Base-by-base conservation (phyloP, 176 grass and related monocot species). In the Leersia perrieri region DNA sequence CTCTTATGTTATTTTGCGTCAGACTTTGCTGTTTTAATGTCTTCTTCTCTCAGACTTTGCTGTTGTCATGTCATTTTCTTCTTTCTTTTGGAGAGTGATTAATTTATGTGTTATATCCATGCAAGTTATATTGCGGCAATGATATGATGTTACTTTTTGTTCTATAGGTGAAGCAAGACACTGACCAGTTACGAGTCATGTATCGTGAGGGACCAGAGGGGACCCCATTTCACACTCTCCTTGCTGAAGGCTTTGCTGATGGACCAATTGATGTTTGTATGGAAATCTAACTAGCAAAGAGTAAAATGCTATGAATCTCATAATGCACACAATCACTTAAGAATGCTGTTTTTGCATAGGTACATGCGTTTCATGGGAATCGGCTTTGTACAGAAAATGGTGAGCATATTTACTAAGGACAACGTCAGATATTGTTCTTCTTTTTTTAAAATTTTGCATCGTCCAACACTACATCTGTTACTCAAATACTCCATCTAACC, bases 221-320 rank as follows among this genome's bases (percentile, higher is more conserved):
- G 41, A 90, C 84, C 63, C 90, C 93, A 39, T 99, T 95, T 87
- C 96, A 99, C 78, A 95, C 92, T 34, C 73, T 99, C 34, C 90
- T 95, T 66, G 39, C 78, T 49, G 96, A 99, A 87, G 96, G 96
- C 33, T 99, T 79, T 80, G 90, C 87, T 0, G 96, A 95, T 93
- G 96, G 96, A 60, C 93, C 96, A 80, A 86, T 95, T 45, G 96
- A 99, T 86, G 93, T 93, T 33, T 95, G 96, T 99, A 93, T 93
- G 96, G 71, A 77, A 66, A 23, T 75, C 14, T 62, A 62, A 31
- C 62, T n/a, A n/a, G 23, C 4, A 34, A 33, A 33, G 30, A 60
- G 20, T 63, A 27, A 83, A 53, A 27, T 28, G 11, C 11, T 29
- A 64, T 22, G 58, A 9, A 9, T 20, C 38, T 83, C 47, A 70